A percentile compares a stretch with the other conserved stretches of the same genome.
These are phyloP conservation scores for Hypoxylon sp. DNA, from an alignment of 2,329 filamentous ascomycete species.

Conservation along the genomic window DNA sequence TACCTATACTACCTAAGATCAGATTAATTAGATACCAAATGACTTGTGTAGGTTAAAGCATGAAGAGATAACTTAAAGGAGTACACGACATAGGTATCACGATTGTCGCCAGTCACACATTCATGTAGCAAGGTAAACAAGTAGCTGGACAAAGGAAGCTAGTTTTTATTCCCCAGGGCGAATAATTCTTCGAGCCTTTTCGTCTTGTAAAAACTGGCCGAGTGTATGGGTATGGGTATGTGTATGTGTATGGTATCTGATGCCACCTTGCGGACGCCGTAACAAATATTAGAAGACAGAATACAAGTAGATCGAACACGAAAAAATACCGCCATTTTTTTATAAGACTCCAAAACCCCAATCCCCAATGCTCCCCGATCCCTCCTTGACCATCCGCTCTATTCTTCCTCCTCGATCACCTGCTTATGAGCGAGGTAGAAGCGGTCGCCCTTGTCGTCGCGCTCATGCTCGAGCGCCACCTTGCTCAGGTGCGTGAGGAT, in stretches of 20 bases:
- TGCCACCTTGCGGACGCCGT: slow-evolving; percentile 31
- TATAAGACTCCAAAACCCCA: slow-evolving; percentile 18
- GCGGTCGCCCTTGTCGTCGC: slow-evolving; percentile 56
- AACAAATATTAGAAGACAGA: slow-evolving; percentile 10
- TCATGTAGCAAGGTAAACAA: slow-evolving; percentile 22
- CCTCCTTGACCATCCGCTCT: background rate
- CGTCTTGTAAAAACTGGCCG: slow-evolving; percentile 34
- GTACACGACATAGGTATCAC: background rate
- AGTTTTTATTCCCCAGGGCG: slow-evolving; percentile 20
- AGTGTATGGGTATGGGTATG: too few relatives aligned
- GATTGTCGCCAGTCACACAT: slow-evolving; percentile 22
- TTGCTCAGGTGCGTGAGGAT: slow-evolving; percentile 63
- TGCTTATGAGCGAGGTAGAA: slow-evolving; percentile 48
- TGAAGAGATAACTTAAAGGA: too few relatives aligned
- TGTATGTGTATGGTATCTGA: slow-evolving; percentile 30
- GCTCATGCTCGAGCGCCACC: slow-evolving; percentile 63
- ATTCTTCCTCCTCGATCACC: slow-evolving; percentile 46
- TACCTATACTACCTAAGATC: too few relatives aligned
- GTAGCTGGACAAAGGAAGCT: slow-evolving; percentile 38
- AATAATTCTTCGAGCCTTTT: slow-evolving; percentile 6
- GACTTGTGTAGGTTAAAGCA: too few relatives aligned
- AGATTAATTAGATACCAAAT: too few relatives aligned
- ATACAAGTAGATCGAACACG: slow-evolving; percentile 19
- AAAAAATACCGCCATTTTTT: slow-evolving; percentile 17
- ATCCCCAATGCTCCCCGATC: slow-evolving; percentile 12